Base-by-base conservation (phyloP, 352 stramenopile species). In the Phytopythium aichiense region DNA sequence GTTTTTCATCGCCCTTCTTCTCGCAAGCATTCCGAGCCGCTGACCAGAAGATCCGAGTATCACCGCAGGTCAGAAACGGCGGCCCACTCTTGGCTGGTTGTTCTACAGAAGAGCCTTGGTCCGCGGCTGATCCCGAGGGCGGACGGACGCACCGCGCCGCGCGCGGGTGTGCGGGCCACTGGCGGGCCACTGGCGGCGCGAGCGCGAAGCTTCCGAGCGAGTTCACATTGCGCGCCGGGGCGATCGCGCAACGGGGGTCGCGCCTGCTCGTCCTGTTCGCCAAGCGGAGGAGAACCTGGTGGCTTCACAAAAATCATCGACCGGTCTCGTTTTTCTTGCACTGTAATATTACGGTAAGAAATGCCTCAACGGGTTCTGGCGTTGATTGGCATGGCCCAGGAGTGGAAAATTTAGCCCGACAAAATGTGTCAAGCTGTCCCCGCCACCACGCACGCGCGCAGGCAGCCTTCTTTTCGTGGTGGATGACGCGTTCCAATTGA, bases 221-320 rank as follows among this genome's bases (percentile, higher is more conserved):
- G 35, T 60, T 48, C 54, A 43, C 12, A 1, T 12, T 25, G 20
- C 20, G 16, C n/a, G 28, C n/a, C 6, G 18, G 33, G 23, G 35
- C 53, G 35, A 59, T 57, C 51, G 51, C 51, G 51, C 51, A 57
- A 57, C 31, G 51, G 31, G 51, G 51, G 1, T 16, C 51, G 51
- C 51, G 30, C 51, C 30, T 56, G 52, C 33, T 16, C 52, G 20
- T 43, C 52, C n/a, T 46, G 52, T 58, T 58, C 28, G n/a, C 7
- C 28, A 42, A 23, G 50, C 30, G 33, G 12, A 55, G 28, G 31
- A 43, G 38, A 43, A 43, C 12, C 12, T 11, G 16, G 37, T 42
- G 37, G 37, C 37, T 42, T 18, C 37, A 42, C 35, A 38, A 13
- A 42, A 42, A 42, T 42, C 37, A 42, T 42, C 15, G 8, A 22